These are phyloP conservation scores for Beauveria sp. DNA, from an alignment of 2,329 filamentous ascomycete species.

Conservation along the genomic window DNA sequence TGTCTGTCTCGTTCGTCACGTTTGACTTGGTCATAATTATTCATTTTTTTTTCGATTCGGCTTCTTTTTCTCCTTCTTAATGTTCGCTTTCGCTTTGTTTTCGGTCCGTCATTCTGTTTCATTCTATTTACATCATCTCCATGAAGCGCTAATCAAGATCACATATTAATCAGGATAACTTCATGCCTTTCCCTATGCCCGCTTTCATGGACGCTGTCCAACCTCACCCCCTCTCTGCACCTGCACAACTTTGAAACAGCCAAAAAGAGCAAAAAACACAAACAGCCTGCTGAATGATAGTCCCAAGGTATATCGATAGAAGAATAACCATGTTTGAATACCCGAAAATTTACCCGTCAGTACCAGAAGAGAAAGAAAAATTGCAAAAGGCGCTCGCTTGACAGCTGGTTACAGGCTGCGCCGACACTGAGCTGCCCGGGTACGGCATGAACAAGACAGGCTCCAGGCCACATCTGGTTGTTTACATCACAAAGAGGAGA, in stretches of 20 bases:
- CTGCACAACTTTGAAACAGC: not conserved
- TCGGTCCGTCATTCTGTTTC: too few relatives aligned
- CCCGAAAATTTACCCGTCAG: slow-evolving; percentile 2
- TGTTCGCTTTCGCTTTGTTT: not conserved
- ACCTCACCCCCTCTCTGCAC: not conserved
- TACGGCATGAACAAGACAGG: not conserved
- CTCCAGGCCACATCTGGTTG: slow-evolving; percentile 1
- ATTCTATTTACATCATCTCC: not conserved
- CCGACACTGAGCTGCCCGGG: not conserved
- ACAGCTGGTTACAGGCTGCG: not conserved
- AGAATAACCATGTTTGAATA: not conserved
- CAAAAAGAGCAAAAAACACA: not conserved
- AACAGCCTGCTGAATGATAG: slow-evolving; percentile 3
- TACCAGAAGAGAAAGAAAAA: not conserved
- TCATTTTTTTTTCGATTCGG: too few relatives aligned
- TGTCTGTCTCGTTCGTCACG: not conserved
- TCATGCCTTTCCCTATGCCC: not conserved
- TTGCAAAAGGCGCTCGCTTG: not conserved
- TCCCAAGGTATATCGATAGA: slow-evolving; percentile 9
- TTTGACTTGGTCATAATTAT: not conserved
- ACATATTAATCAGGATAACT: not conserved
- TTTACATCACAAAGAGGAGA: slow-evolving; percentile 55
- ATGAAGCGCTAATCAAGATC: not conserved
- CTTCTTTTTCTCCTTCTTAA: not conserved
- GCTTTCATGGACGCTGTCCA: not conserved